Evolutionary conservation across 164 flowering plant genomes (phyloP), one percentile per base, ranked within the genome.

Genomic region (Brasenia schreberi): DNA sequence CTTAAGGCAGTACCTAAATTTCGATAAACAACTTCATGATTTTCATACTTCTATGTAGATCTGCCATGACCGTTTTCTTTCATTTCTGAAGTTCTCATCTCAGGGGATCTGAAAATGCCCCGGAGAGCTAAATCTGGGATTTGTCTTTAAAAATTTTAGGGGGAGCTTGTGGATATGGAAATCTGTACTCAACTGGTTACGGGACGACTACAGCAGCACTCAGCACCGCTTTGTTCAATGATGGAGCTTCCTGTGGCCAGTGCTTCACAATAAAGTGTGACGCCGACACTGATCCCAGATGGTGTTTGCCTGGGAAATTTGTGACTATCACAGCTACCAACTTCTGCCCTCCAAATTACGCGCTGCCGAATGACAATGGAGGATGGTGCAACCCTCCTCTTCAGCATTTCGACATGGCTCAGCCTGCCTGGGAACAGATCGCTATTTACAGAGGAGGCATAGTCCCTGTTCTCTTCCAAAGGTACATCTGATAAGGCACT

Each of bases 311-410:
- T 67, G 97, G 96, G 18, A 67, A 42, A 5, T 85, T 90, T 5
- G 78, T 92, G 9, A 92, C 92, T 53, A 67, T 92, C 17, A 90
- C 97, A 12, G 96, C 97, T 4, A 92, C 98, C 42, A 92, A 92
- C 71, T 90, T 87, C 65, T 92, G 97, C 75, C 98, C 98, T 61
- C 93, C 96, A 10, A 92, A 92, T 71, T 85, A 58, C 43, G 96
- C 73, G 66, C 87, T 75, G n/a, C 79, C 98, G 4, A 92, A 66
- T 74, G 67, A 86, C 70, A 69, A 81, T 66, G 98, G 98, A 5
- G 98, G 98, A 3, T 90, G 98, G 98, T 90, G 97, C 87, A 90
- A 92, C 72, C 96, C 98, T 42, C 97, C 97, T 0, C 87, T 78
- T 64, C 67, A 81, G 71, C 98, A 90, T 63, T 92, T 92, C 61